Evolutionary conservation across 2,329 filamentous ascomycete genomes (phyloP).

Genomic region (Diaporthe capsici): DNA sequence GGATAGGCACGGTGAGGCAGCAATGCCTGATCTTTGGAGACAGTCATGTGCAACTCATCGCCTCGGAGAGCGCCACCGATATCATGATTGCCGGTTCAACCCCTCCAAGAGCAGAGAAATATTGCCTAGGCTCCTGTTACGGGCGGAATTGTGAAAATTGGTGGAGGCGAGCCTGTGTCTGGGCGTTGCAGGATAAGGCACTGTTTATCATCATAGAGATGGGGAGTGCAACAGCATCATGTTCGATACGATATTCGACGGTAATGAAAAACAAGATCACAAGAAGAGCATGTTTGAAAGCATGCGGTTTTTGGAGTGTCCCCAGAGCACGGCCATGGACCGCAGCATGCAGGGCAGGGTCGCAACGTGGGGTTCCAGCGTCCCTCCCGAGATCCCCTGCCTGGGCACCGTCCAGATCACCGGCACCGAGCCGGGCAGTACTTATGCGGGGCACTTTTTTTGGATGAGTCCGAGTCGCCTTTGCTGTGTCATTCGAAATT

Average conservation of each 20-base stretch:
- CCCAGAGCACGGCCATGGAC: not conserved
- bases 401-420: not conserved
- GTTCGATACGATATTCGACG: slow-evolving; percentile 35
- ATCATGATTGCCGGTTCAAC: not conserved
- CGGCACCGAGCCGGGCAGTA: slow-evolving; percentile 17
- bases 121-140: slow-evolving; percentile 10
- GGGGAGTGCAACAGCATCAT: slow-evolving; percentile 34
- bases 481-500: slow-evolving; percentile 36
- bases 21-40: not conserved
- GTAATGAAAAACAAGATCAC: slow-evolving; percentile 38
- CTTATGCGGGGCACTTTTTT: slow-evolving; percentile 36
- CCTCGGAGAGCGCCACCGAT: slow-evolving; percentile 1
- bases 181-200: slow-evolving; percentile 40
- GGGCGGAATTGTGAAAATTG: slow-evolving; percentile 31
- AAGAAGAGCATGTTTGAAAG: not conserved
- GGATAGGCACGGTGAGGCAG: slow-evolving; percentile 27
- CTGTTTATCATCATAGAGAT: slow-evolving; percentile 33
- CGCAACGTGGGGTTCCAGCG: slow-evolving; percentile 38
- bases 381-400: not conserved
- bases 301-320: not conserved
- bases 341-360: slow-evolving; percentile 25
- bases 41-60: slow-evolving; percentile 16
- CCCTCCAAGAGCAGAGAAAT: slow-evolving; percentile 16
- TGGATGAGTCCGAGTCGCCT: slow-evolving; percentile 21
- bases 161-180: slow-evolving; percentile 15